Conservation (phyloP, 805 yeast genomes). For the Metschnikowia corniflorae region DNA sequence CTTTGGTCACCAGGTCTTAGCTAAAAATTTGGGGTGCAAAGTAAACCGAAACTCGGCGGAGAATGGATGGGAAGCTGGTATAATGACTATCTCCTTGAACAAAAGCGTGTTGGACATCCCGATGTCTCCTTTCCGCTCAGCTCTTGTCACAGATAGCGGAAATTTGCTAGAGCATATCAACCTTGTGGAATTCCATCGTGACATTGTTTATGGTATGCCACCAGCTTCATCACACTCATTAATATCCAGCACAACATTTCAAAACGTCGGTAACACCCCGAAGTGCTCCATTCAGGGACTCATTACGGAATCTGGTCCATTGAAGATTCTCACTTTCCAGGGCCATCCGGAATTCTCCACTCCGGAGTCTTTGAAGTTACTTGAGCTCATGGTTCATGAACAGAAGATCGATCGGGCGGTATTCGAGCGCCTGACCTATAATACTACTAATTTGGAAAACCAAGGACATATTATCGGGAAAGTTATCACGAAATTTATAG, state of each 20-base stretch:
- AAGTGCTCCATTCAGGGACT: slow-evolving; percentile 68
- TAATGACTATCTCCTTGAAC: slow-evolving; percentile 47
- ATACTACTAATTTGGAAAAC: slow-evolving; percentile 31
- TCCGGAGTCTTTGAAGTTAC: slow-evolving; percentile 26
- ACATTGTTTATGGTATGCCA: slow-evolving; percentile 36
- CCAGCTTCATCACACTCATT: slow-evolving; percentile 27
- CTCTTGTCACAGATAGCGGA: slow-evolving; percentile 44
- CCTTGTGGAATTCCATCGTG: slow-evolving; percentile 37
- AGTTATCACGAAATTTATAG: slow-evolving; percentile 34
- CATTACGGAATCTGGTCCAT: slow-evolving; percentile 39
- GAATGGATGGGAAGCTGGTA: slow-evolving; percentile 73
- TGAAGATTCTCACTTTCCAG: slow-evolving; percentile 64
- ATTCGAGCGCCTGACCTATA: slow-evolving; percentile 26
- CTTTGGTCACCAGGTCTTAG: slow-evolving; percentile 83
- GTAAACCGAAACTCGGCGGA: slow-evolving; percentile 49
- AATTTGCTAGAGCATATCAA: slow-evolving; percentile 48
- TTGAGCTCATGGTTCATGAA: slow-evolving; percentile 17
- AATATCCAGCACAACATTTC: slow-evolving; percentile 24
- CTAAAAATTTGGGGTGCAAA: slow-evolving; percentile 58
- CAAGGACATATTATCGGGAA: slow-evolving; percentile 39
- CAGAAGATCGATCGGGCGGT: slow-evolving; percentile 23
- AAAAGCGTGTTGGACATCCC: slow-evolving; percentile 30
- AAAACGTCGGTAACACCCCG: slow-evolving; percentile 49
- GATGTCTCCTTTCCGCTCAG: slow-evolving; percentile 22
- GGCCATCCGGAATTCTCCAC: slow-evolving; percentile 84